Conservation (phyloP, 495 filamentous ascomycete species). For the Hyphodiscus hymeniophilus region DNA sequence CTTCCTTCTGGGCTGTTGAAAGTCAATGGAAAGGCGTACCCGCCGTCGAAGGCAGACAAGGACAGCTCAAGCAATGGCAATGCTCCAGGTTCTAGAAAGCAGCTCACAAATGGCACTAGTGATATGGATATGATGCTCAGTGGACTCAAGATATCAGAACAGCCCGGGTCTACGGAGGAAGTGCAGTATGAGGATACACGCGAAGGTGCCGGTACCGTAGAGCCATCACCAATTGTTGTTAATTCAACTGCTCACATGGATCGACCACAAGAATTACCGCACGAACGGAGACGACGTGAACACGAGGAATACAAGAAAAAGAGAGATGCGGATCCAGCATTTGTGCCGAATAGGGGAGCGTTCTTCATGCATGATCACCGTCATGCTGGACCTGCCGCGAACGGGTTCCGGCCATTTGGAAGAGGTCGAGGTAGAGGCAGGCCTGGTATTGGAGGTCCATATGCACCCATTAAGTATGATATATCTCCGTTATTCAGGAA, state of each 20-base stretch:
- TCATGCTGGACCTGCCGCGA: constrained; percentile 61
- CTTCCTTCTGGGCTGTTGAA: constrained; percentile 28
- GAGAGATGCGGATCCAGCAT: constrained; percentile 82
- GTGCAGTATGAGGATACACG: constrained; percentile 23
- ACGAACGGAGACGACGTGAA: constrained; percentile 69
- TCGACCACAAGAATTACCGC: constrained; percentile 38
- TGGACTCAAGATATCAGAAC: constrained; percentile 60
- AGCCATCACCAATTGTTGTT: constrained; percentile 17
- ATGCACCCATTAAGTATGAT: constrained; percentile 50
- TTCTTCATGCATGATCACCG: constrained; percentile 98
- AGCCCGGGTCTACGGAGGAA: constrained; percentile 25
- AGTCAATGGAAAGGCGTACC: constrained; percentile 14
- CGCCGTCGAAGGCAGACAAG: constrained; percentile 7
- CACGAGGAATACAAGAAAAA: constrained; percentile 86
- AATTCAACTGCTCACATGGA: constrained; percentile 26
- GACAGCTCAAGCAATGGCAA: constrained; percentile 8
- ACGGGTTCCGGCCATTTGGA: constrained; percentile 66
- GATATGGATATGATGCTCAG: constrained; percentile 91
- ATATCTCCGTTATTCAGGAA: constrained; percentile 1
- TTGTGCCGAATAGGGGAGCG: constrained; percentile 87
- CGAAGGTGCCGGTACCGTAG: constrained; percentile 24
- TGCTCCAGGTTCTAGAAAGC: constrained; percentile 16
- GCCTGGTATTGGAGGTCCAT: constrained; percentile 44
- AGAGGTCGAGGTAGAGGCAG: constrained; percentile 49
- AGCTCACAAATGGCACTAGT: constrained; percentile 30